Percentiles rank a stretch among this genome's conserved stretches.
Conservation (phyloP, 495 filamentous ascomycete genomes). For the Cercophora newfieldiana region DNA sequence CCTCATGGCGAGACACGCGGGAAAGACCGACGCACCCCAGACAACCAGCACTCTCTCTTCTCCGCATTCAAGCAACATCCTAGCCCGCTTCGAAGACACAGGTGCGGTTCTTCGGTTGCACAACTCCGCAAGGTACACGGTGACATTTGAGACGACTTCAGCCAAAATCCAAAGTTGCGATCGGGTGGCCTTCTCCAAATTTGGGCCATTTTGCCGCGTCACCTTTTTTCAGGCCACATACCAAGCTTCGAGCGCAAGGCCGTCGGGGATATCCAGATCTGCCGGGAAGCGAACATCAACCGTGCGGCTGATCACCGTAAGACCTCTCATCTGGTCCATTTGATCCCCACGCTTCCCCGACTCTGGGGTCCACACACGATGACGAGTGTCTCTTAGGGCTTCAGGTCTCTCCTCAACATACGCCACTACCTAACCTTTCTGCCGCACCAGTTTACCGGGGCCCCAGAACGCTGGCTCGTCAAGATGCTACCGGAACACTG, state of each 20-base stretch:
- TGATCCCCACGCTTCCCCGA: constrained; percentile 3
- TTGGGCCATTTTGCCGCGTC: constrained; percentile 28
- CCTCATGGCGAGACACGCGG: neutral
- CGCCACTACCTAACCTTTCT: neutral
- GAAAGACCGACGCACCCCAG: constrained; percentile 6
- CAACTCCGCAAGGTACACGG: constrained; percentile 26
- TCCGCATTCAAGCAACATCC: neutral
- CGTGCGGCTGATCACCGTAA: constrained; percentile 29
- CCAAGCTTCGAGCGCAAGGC: constrained; percentile 23
- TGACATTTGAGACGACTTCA: constrained; percentile 29
- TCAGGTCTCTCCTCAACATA: no score
- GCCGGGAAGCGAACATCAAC: constrained; percentile 33
- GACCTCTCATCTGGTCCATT: neutral
- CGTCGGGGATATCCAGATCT: constrained; percentile 27
- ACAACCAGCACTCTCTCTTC: neutral
- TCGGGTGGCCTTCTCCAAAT: constrained; percentile 24
- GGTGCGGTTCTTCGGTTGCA: constrained; percentile 11
- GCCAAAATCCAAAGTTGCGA: constrained; percentile 31
- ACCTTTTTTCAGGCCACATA: constrained; percentile 17
- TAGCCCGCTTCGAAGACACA: neutral
- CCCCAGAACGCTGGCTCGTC: neutral
- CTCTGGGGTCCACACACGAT: neutral
- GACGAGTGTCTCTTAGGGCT: neutral
- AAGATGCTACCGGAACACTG: constrained; percentile 12
- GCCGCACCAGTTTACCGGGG: neutral